These are phyloP conservation scores for Botrytis aclada DNA, from an alignment of 2,329 filamentous ascomycete species.

Conservation along the genomic window DNA sequence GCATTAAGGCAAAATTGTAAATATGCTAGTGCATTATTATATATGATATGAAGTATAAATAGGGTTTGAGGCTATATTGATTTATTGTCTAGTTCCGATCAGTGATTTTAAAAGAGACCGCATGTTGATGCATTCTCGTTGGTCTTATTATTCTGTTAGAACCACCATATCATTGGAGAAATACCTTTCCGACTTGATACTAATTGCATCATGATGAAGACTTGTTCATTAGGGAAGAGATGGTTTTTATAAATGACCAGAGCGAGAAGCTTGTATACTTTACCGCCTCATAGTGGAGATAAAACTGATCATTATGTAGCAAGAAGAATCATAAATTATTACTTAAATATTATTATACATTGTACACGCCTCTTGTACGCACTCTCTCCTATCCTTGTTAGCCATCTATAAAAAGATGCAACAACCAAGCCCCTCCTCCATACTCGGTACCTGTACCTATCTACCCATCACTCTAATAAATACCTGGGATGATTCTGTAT, in stretches of 20 bases:
- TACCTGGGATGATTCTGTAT: constrained; percentile 69
- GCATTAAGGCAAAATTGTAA: constrained; percentile 26
- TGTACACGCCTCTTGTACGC: neutral
- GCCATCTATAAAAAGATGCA: neutral
- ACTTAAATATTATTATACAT: neutral
- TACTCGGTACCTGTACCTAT: neutral
- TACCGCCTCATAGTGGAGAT: neutral
- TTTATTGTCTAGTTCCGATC: neutral
- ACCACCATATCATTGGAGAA: too few species aligned
- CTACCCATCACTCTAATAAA: constrained; percentile 57
- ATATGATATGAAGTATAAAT: neutral
- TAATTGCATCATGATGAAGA: neutral
- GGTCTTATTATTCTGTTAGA: too few species aligned
- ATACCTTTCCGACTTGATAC: neutral
- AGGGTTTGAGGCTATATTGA: neutral
- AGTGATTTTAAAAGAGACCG: neutral
- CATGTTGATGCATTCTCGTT: neutral
- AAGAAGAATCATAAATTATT: neutral
- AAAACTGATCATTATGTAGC: neutral
- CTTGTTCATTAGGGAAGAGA: neutral
- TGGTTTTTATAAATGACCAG: neutral
- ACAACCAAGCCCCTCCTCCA: neutral
- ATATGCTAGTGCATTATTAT: neutral
- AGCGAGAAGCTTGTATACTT: neutral
- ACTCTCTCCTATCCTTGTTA: neutral